These are phyloP conservation scores for Phoma sp. DNA, from an alignment of 2,329 filamentous ascomycete genomes.

Conservation along the genomic window DNA sequence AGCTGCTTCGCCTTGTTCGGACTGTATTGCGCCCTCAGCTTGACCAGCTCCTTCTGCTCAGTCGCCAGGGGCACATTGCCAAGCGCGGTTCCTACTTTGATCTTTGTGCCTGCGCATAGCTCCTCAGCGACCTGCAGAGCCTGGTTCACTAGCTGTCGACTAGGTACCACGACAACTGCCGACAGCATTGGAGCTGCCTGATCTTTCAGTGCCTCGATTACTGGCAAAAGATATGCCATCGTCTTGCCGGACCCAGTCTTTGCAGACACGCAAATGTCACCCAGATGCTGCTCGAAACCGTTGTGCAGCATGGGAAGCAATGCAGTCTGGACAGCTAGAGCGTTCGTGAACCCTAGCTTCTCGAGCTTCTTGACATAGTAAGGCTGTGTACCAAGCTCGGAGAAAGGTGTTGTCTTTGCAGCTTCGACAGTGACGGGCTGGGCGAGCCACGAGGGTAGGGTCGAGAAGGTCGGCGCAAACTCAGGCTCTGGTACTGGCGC, in stretches of 20 bases:
- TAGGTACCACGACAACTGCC: conserved; percentile 87
- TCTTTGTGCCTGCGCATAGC: conserved; percentile 73
- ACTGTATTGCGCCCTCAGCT: conserved; percentile 66
- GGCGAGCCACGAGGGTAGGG: conserved; percentile 81
- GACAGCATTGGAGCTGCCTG: conserved; percentile 70
- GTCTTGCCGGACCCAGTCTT: conserved; percentile 97
- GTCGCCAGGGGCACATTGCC: conserved; percentile 77
- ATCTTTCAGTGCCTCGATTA: conserved; percentile 76
- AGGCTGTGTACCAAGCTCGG: conserved; percentile 66
- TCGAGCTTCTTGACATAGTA: conserved; percentile 68
- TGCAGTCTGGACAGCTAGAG: conserved; percentile 80
- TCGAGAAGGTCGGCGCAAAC: conserved; percentile 73
- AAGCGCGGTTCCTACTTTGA: conserved; percentile 81
- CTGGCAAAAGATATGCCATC: conserved; percentile 84
- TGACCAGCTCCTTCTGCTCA: conserved; percentile 68
- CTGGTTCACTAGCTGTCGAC: conserved; percentile 87
- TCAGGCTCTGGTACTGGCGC: conserved; percentile 64
- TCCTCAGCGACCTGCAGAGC: conserved; percentile 76
- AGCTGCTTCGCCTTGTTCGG: conserved; percentile 62
- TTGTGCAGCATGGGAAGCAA: conserved; percentile 81
- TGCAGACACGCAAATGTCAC: conserved; percentile 88
- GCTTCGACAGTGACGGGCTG: conserved; percentile 73
- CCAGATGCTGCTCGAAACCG: conserved; percentile 64
- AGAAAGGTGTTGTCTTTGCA: conserved; percentile 66
- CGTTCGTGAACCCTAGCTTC: conserved; percentile 71